Base-by-base conservation (phyloP, 371 early-diverging fungal species). In the Mortierella sp. region DNA sequence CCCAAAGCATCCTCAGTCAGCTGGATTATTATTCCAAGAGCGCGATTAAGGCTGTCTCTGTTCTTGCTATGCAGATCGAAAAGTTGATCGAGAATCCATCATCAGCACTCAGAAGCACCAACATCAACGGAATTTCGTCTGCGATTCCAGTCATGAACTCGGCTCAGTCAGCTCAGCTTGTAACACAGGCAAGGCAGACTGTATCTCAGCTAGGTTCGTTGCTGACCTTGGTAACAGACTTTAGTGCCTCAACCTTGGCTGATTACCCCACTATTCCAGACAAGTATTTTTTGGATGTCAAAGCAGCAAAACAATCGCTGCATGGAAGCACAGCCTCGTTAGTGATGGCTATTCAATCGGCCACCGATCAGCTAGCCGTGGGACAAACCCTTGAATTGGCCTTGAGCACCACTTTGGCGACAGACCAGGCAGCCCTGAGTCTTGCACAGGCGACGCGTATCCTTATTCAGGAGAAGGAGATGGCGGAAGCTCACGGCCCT, bases 391-490 rank as follows among this genome's bases (percentile, higher is more conserved):
- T 72, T 38, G 71, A 70, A 7, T 24, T 67, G 42, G 61, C 67
- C n/a, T 61, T 74, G 30, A 63, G 57, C 54, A 66, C 60, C 12
- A 49, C 81, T 3, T 24, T 67, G 41, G 21, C 64, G 6, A 60
- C 80, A 8, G 82, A 80, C 16, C 64, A 66, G 18, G 72, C 78
- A 0, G 63, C 78, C 9, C 70, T 72, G 23, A 67, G 58, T 23
- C 66, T 80, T 8, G 66, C 80, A 5, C 71, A 76, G 41, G 80
- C 78, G 16, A 58, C 78, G 8, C 80, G 81, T 16, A 69, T 66
- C 23, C 48, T 80, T 24, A 63, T 73, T 26, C 78, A 82, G 53
- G 81, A 82, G 42, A 74, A 74, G 50, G 82, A 79, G 38, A 38
- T 51, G 41, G 56, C 65, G 8, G 71, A 71, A 23, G 61, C 71